These are phyloP conservation scores for Pichia pseudocactophila DNA, from an alignment of 805 yeast species.

Conservation along the genomic window DNA sequence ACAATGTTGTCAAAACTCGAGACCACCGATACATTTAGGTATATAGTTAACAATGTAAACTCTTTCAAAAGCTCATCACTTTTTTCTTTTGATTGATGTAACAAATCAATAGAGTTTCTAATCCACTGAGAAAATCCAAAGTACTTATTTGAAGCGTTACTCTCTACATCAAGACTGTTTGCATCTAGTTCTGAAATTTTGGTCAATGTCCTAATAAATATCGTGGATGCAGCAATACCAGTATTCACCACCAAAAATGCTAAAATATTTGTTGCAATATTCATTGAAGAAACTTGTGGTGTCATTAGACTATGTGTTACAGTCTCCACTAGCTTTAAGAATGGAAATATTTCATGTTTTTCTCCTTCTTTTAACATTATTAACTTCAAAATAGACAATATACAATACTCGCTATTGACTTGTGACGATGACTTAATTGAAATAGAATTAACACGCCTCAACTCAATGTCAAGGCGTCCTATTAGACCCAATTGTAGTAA, in stretches of 20 bases:
- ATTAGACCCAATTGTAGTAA: constrained; percentile 81
- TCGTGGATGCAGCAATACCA: constrained; percentile 12
- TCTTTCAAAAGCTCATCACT: constrained; percentile 31
- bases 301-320: constrained; percentile 68
- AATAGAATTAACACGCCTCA: constrained; percentile 43
- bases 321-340: constrained; percentile 43
- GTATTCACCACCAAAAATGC: constrained; percentile 34
- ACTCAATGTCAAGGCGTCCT: constrained; percentile 57
- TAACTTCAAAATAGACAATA: constrained; percentile 72
- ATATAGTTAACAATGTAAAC: constrained; percentile 61
- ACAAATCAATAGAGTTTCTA: constrained; percentile 11
- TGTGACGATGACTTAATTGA: constrained; percentile 37
- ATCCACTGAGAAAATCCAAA: constrained; percentile 14
- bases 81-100: constrained; percentile 1
- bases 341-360: constrained; percentile 45
- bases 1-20: constrained; percentile 28
- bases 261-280: constrained; percentile 70
- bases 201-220: constrained; percentile 7
- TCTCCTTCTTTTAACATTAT: constrained; percentile 49
- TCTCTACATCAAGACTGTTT: background rate
- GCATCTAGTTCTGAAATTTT: background rate
- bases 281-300: constrained; percentile 65
- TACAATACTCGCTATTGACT: constrained; percentile 59
- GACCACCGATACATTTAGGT: constrained; percentile 58
- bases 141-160: constrained; percentile 2